Evolutionary conservation across 1,139 yeast species (phyloP).

Genomic region (Kodamaea sp.): DNA sequence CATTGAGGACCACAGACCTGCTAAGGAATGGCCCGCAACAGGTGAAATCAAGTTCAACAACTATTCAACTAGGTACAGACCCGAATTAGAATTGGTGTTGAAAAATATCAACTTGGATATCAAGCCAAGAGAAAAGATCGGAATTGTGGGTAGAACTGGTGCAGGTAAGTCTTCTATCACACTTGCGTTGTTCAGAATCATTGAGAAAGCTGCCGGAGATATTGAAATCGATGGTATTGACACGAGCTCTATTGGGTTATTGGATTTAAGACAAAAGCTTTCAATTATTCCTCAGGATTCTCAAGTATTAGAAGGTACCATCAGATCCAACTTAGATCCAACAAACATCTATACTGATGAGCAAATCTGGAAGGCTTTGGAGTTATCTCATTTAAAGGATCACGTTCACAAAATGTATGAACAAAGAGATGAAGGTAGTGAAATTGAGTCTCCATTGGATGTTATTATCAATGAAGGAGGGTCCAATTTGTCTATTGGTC

Average conservation of each 20-base stretch:
- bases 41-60: constrained; percentile 60
- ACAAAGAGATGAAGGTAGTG: constrained; percentile 29
- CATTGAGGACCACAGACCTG: constrained; percentile 69
- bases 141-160: constrained; percentile 85
- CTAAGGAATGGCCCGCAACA: constrained; percentile 56
- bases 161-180: constrained; percentile 81
- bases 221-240: constrained; percentile 74
- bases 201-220: constrained; percentile 72
- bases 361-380: constrained; percentile 83
- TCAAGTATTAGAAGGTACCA: constrained; percentile 90
- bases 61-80: constrained; percentile 66
- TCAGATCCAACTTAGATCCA: constrained; percentile 89
- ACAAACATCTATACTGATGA: constrained; percentile 67
- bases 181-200: constrained; percentile 69
- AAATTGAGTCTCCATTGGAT: constrained; percentile 51
- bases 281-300: constrained; percentile 97
- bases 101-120: constrained; percentile 53
- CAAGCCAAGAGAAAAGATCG: constrained; percentile 65
- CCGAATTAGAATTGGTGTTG: constrained; percentile 59
- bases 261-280: constrained; percentile 78
- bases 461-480: constrained; percentile 81
- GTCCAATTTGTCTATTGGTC: constrained; percentile 85
- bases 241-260: constrained; percentile 72
- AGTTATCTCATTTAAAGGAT: constrained; percentile 77
- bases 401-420: constrained; percentile 66